These are phyloP conservation scores for Adansonia rubrostipa DNA, from an alignment of 441 rosid genomes.

Conservation along the genomic window DNA sequence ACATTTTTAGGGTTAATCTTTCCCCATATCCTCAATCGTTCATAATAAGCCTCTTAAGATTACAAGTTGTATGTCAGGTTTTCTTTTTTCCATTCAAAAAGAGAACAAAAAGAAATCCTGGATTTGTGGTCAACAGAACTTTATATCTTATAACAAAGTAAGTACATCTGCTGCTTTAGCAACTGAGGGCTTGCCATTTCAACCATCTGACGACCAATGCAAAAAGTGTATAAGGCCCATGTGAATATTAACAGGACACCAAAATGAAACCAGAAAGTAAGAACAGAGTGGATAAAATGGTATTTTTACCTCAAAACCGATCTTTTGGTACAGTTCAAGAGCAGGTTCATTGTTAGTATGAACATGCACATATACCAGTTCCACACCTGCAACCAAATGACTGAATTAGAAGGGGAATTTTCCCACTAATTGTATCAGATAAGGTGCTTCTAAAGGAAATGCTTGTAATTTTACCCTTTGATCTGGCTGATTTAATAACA, in stretches of 20 bases:
- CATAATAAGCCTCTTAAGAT: not conserved
- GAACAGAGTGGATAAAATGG: constrained; percentile 11
- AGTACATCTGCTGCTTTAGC: constrained; percentile 56
- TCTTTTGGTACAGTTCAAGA: constrained; percentile 60
- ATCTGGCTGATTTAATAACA: constrained; percentile 64
- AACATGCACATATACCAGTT: constrained; percentile 72
- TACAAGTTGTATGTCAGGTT: constrained; percentile 13
- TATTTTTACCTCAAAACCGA: constrained; percentile 71
- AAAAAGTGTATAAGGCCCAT: constrained; percentile 21
- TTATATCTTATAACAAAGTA: constrained; percentile 50
- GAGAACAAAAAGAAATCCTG: constrained; percentile 17
- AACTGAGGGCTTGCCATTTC: constrained; percentile 53
- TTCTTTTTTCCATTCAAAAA: constrained; percentile 24
- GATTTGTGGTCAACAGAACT: constrained; percentile 19
- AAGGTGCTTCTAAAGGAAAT: not conserved
- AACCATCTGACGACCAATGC: constrained; percentile 53
- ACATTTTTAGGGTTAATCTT: constrained; percentile 11
- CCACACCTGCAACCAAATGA: constrained; percentile 56
- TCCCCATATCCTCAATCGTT: not conserved
- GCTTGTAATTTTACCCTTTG: constrained; percentile 48
- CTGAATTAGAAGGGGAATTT: constrained; percentile 17
- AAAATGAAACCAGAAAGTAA: constrained; percentile 14
- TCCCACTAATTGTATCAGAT: constrained; percentile 20
- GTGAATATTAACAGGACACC: not conserved
- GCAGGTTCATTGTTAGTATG: constrained; percentile 65